Base-by-base conservation (phyloP, 441 rosid species). In the Metrosideros polymorpha region DNA sequence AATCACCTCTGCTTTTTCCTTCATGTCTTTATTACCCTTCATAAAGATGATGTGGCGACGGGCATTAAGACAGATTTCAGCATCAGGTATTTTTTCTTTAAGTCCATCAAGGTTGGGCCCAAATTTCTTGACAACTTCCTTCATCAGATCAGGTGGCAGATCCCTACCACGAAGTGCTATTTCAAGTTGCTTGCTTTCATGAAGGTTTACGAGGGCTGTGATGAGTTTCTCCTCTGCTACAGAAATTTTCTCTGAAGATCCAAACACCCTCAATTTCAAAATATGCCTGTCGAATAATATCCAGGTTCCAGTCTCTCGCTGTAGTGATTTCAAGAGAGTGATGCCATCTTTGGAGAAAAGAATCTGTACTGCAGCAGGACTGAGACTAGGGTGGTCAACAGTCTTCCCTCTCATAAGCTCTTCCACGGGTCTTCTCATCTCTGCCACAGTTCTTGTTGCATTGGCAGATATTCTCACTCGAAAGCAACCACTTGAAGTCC, bases 71-170 rank as follows among this genome's bases (percentile, higher is more conserved):
- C 89, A 83, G 55, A 95, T 91, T 49, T 93, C 97, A 51, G 91
- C 94, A 82, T 90, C 93, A 9, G 91, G 92, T 63, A 95, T 87
- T 89, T 85, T 91, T 53, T 92, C 93, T 90, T 92, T 92, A 83
- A 95, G 93, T 25, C 95, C 94, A 49, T 82, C 90, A 77, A 95
- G 97, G 86, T 93, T 94, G 22, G 97, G 94, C 82, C 96, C 96
- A 57, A 94, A 95, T 86, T 87, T 89, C 87, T 89, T 91, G 83
- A 94, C 97, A 83, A 94, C 94, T 90, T 90, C 89, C 91, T 94
- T 95, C 97, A 93, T 95, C 89, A 94, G 88, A 88, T 94, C 92
- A 55, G 94, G 92, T 84, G 94, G 94, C 82, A 92, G 87, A 87
- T 85, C 88, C 87, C 87, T 88, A 86, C 95, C 92, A 42, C 91